Conservation (phyloP, 306 rosid genomes). For the Aeschynomene evenia region DNA sequence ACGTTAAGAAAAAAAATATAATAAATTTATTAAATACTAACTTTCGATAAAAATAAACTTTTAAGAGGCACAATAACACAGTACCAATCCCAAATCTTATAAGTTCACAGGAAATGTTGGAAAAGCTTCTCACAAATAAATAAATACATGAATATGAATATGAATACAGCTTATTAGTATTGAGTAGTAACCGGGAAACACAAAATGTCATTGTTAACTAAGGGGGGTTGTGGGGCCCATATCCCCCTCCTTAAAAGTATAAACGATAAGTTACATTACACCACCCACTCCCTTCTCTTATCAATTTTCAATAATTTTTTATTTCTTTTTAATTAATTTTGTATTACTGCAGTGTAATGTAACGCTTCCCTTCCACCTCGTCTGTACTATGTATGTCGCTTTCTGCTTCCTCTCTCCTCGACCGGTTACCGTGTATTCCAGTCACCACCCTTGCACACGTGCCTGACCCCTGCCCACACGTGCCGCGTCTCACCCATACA, state of each 20-base stretch:
- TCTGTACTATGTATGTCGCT: constrained; percentile 77
- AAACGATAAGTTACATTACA: constrained; percentile 33
- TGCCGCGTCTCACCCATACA: constrained; percentile 51
- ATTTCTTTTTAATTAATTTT: neutral
- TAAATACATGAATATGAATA: no score
- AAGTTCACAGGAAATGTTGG: no score
- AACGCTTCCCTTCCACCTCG: constrained; percentile 35
- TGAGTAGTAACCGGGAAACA: no score
- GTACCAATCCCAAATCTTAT: no score
- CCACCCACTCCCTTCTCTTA: constrained; percentile 31
- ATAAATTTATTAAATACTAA: no score
- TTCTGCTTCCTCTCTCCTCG: constrained; percentile 29
- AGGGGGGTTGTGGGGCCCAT: constrained; percentile 24
- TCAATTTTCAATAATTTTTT: neutral
- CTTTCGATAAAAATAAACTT: no score
- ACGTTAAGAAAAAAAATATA: no score
- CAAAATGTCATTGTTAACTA: no score
- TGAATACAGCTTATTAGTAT: no score
- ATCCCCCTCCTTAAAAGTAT: constrained; percentile 32
- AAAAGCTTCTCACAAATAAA: neutral
- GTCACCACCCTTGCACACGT: constrained; percentile 38
- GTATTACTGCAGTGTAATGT: neutral
- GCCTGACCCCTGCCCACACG: constrained; percentile 36
- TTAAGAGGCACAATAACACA: no score
- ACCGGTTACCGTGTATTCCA: constrained; percentile 50